These are phyloP conservation scores for Trichoderma guizhouense DNA, from an alignment of 2,329 filamentous ascomycete genomes.

Conservation along the genomic window DNA sequence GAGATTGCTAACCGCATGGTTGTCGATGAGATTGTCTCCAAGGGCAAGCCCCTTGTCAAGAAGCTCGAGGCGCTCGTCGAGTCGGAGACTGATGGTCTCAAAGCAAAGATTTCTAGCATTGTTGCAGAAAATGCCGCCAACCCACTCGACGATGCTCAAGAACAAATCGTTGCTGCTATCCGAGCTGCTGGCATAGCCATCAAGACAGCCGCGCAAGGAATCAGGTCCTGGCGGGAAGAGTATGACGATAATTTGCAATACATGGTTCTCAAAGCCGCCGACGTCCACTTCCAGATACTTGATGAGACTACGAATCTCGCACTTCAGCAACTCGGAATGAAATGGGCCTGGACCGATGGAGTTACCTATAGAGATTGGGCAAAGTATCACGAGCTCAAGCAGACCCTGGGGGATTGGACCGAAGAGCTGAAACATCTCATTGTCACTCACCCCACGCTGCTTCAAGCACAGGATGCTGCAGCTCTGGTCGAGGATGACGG, in stretches of 20 bases:
- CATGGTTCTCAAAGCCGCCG: slow-evolving; percentile 68
- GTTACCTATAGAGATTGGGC: slow-evolving; percentile 97
- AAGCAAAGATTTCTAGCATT: slow-evolving; percentile 62
- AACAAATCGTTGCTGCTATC: slow-evolving; percentile 48
- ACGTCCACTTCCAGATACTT: slow-evolving; percentile 77
- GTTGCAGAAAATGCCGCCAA: slow-evolving; percentile 49
- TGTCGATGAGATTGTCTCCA: slow-evolving; percentile 59
- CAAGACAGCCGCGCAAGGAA: slow-evolving; percentile 71
- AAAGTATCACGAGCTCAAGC: slow-evolving; percentile 86
- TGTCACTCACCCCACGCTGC: slow-evolving; percentile 67
- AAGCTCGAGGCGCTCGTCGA: slow-evolving; percentile 67
- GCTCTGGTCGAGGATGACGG: slow-evolving; percentile 70
- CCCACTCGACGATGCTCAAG: slow-evolving; percentile 41
- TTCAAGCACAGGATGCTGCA: slow-evolving; percentile 63
- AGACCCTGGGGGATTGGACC: slow-evolving; percentile 80
- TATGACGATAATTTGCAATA: slow-evolving; percentile 68
- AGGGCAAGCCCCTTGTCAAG: slow-evolving; percentile 63
- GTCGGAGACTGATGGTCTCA: slow-evolving; percentile 62
- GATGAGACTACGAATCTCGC: slow-evolving; percentile 80
- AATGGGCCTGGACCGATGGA: slow-evolving; percentile 93
- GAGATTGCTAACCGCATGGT: slow-evolving; percentile 57
- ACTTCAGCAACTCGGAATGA: slow-evolving; percentile 87
- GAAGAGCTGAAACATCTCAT: slow-evolving; percentile 75
- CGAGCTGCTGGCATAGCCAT: slow-evolving; percentile 68
- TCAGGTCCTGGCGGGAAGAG: slow-evolving; percentile 71